Evolutionary conservation across 148 eudicot species (phyloP), one percentile per base, ranked within the genome.

Genomic region (Mesembryanthemum crystallinum): DNA sequence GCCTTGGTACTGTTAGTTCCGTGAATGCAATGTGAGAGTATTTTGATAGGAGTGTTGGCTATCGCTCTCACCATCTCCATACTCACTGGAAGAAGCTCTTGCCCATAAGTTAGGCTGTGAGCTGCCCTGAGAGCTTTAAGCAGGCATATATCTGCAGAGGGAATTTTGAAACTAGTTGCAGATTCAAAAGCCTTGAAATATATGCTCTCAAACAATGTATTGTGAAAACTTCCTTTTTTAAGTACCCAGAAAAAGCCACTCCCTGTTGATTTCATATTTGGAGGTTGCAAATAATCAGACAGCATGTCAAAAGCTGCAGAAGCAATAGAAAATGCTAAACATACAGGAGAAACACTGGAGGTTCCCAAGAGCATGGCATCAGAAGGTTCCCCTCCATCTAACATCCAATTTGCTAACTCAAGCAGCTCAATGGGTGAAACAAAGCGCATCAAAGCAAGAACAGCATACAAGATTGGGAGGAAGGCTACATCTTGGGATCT

Each of bases 341-440:
- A 72, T 43, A 87, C 71, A 66, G 89, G 88, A 82, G 84, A 89
- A 64, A 69, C 42, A 77, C 84, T 78, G 64, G 77, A 74, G 61
- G 84, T 57, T 62, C 58, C 66, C 47, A 8, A 39, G 81, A 60
- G 18, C 45, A 66, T 35, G 11, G 55, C 68, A n/a, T 84, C 82
- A 60, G 82, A 62, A 12, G 75, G 73, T 58, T 86, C 84, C 71
- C 81, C 81, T 79, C 69, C 80, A 69, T 83, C 74, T 45, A 95
- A 69, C 77, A 89, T 81, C 96, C 96, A 90, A 54, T 80, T 76
- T 74, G 82, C 94, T 75, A 92, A 76, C 68, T 89, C 88, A 83
- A 95, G 94, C 81, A 92, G 82, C 77, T 87, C 89, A 75, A 77
- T 76, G 52, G 99, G 99, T 77, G 97, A 85, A 64, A 87, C 80